These are phyloP conservation scores for Rosellinia necatrix DNA, from an alignment of 2,329 filamentous ascomycete species.

Conservation along the genomic window DNA sequence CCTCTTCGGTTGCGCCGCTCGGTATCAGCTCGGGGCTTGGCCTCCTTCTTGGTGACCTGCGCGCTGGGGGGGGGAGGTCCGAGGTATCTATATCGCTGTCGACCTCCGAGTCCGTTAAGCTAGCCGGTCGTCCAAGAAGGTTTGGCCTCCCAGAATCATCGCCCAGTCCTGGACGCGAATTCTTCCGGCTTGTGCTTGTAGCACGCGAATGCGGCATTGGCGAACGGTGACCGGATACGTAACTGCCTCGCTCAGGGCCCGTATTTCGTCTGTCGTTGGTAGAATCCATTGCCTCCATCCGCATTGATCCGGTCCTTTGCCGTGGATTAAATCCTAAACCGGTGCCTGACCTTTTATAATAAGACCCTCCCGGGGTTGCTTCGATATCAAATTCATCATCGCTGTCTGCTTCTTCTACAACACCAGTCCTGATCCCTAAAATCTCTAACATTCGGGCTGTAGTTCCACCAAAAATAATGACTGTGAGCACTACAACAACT, in stretches of 20 bases:
- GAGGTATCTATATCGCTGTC: constrained; percentile 69
- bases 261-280: constrained; percentile 33
- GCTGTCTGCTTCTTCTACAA: constrained; percentile 95
- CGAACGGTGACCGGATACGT: constrained; percentile 59
- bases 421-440: constrained; percentile 91
- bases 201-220: constrained; percentile 49
- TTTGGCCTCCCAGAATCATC: constrained; percentile 62
- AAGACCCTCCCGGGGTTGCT: constrained; percentile 70
- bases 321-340: constrained; percentile 79
- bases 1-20: constrained; percentile 35
- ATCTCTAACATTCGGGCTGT: constrained; percentile 98
- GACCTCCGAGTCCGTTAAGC: constrained; percentile 61
- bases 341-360: constrained; percentile 77
- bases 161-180: constrained; percentile 44
- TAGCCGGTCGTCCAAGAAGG: constrained; percentile 54
- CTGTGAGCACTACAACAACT: constrained; percentile 94
- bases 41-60: constrained; percentile 47
- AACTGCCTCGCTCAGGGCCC: constrained; percentile 48
- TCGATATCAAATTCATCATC: constrained; percentile 99
- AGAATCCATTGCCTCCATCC: constrained; percentile 57
- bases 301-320: constrained; percentile 61
- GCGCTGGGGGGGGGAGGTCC: constrained; percentile 66
- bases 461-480: constrained; percentile 98
- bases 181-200: constrained; percentile 58
- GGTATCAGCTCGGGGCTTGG: constrained; percentile 46